Evolutionary conservation across 73 alveolate genomes (phyloP), one percentile per base, ranked within the genome.

Genomic region (Symbiodinium natans): DNA sequence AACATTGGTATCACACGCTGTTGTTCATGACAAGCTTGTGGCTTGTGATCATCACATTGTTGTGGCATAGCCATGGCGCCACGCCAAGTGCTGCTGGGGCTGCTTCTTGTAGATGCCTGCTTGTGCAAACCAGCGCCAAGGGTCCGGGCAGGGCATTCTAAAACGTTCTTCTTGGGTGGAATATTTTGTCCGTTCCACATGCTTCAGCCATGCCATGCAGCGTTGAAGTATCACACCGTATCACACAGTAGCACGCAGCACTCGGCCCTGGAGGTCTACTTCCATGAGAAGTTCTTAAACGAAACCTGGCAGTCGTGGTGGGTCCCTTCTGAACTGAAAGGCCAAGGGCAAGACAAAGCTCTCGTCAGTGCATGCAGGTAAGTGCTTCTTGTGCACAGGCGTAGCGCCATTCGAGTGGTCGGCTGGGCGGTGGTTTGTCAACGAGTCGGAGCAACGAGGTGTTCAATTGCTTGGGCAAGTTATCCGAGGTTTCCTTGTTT

Each of bases 361-460:
- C 23, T 17, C 17, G 63, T 48, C 63, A 48, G 9, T 19, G 77
- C 33, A 6, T 19, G 77, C 5, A 21, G 27, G 6, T 8, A 13
- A 13, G 77, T 13, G 36, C 31, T 59, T 21, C 77, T 1, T 13
- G 1, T 33, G 82, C 85, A 15, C 41, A 23, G 63, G 73, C 68
- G n/a, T 13, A n/a, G 95, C 95, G 15, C 39, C 36, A 25, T 88
- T 88, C 39, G 74, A 68, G 36, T 63, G 95, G 95, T 56, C 86
- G n/a, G 95, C 95, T 1, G 95, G 86, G 34, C 68, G 39, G 13
- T 88, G 95, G 95, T 88, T 88, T 21, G 95, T 42, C 86, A 88
- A 88, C 46, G 95, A 59, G 56, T 39, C 95, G 38, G 38, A 39
- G 40, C 95, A 88, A 36, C 85, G 77, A 38, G 95, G 95, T 48